Percentiles rank a stretch among this genome's conserved stretches.
Evolutionary conservation across 2,329 filamentous ascomycete genomes (phyloP).

Genomic region (Cordyceps tenuipes): DNA sequence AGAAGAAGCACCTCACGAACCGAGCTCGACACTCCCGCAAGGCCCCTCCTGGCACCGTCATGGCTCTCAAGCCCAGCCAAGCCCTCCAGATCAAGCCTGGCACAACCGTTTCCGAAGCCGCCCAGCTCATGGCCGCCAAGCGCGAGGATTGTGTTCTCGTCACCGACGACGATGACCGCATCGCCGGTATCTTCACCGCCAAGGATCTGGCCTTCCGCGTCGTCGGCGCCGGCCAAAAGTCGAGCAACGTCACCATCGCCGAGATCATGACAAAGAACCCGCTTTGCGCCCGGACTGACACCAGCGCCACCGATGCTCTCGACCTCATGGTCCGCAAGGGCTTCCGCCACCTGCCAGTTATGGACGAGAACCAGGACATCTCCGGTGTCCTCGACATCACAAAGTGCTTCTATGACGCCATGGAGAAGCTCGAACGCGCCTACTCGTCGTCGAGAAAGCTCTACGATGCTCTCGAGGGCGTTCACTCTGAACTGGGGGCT

Average conservation of each 20-base stretch:
- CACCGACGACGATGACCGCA: constrained; percentile 94
- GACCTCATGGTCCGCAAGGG: constrained; percentile 28
- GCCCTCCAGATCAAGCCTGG: constrained; percentile 95
- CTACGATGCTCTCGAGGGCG: constrained; percentile 94
- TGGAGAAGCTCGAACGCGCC: constrained; percentile 97
- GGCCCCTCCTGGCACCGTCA: constrained; percentile 89
- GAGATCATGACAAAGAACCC: constrained; percentile 99
- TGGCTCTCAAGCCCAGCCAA: constrained; percentile 89
- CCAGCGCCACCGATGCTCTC: constrained; percentile 63
- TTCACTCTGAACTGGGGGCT: constrained; percentile 91
- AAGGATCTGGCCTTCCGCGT: constrained; percentile 98
- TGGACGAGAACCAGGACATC: constrained; percentile 99
- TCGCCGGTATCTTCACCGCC: constrained; percentile 97
- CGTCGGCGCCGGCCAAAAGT: constrained; percentile 82
- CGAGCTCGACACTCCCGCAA: constrained; percentile 82
- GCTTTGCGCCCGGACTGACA: constrained; percentile 92
- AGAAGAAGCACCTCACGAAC: constrained; percentile 79
- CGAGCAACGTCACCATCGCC: constrained; percentile 82
- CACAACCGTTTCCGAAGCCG: constrained; percentile 90
- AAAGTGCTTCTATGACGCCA: constrained; percentile 99
- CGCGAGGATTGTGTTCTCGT: constrained; percentile 96
- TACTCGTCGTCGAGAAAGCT: constrained; percentile 97
- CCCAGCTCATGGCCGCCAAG: constrained; percentile 98
- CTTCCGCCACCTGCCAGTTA: constrained; percentile 93
- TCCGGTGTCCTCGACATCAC: constrained; percentile 97